Evolutionary conservation across 768 basidiomycete species (phyloP).

Genomic region (Pleurotus tuber-regium): DNA sequence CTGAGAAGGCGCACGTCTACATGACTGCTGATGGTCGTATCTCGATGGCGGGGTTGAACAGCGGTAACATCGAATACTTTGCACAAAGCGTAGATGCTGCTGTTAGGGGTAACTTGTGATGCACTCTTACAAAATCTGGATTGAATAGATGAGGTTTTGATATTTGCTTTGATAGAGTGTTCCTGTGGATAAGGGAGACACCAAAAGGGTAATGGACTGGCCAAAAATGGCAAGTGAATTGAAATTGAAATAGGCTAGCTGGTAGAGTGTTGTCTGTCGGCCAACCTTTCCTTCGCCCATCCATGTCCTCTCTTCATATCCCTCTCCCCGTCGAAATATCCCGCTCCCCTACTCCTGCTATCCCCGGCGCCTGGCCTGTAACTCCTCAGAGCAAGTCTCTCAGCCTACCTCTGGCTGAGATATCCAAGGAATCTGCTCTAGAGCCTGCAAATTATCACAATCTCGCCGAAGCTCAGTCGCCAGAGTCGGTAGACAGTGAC

Average conservation of each 20-base stretch:
- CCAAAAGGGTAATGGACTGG: not conserved
- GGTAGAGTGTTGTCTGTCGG: constrained; percentile 9
- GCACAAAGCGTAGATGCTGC: constrained; percentile 83
- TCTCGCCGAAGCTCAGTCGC: constrained; percentile 2
- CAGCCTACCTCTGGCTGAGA: not conserved
- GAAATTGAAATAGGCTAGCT: constrained; percentile 5
- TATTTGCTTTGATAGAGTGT: not conserved
- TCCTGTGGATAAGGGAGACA: not conserved
- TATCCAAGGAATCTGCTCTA: not conserved
- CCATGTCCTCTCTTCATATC: constrained; percentile 19
- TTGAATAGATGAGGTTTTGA: constrained; percentile 12
- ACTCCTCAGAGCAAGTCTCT: constrained; percentile 14
- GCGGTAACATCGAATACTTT: constrained; percentile 84
- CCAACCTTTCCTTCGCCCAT: constrained; percentile 7
- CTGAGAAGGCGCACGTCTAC: constrained; percentile 88
- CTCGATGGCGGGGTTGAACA: constrained; percentile 91
- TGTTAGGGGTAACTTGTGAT: constrained; percentile 73
- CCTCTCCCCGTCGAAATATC: constrained; percentile 24
- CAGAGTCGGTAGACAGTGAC: not conserved
- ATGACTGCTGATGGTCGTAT: constrained; percentile 94
- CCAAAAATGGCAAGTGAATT: constrained; percentile 5
- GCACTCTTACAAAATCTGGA: constrained; percentile 13
- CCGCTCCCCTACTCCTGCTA: constrained; percentile 27
- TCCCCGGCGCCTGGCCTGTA: constrained; percentile 47
- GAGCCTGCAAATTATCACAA: not conserved